Evolutionary conservation across 2,329 filamentous ascomycete genomes (phyloP).

Genomic region (Pseudonectria foliicola): DNA sequence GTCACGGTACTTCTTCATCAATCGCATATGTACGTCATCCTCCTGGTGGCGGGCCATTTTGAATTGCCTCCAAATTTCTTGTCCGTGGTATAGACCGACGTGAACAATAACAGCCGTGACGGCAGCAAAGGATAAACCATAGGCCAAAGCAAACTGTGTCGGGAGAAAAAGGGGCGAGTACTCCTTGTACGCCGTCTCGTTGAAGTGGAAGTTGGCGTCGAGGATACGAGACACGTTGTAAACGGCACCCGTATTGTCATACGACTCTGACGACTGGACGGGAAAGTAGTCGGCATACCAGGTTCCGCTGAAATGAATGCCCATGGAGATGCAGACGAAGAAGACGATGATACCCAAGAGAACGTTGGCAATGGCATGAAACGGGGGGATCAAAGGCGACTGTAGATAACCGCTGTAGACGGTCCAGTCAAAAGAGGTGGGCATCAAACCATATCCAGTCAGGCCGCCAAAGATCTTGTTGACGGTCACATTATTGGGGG

Average conservation of each 20-base stretch:
- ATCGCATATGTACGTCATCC: slow-evolving; percentile 51
- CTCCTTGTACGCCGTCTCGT: slow-evolving; percentile 51
- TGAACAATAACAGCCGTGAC: slow-evolving; percentile 54
- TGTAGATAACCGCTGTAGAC: slow-evolving; percentile 41
- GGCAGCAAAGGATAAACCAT: slow-evolving; percentile 62
- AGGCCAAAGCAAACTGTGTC: slow-evolving; percentile 52
- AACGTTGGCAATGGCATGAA: slow-evolving; percentile 50
- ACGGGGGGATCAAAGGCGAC: slow-evolving; percentile 46
- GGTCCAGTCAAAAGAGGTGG: slow-evolving; percentile 52
- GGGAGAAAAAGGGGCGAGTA: slow-evolving; percentile 62
- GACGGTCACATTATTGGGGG: slow-evolving; percentile 51
- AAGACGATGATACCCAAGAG: slow-evolving; percentile 47
- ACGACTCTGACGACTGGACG: slow-evolving; percentile 52
- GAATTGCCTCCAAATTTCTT: slow-evolving; percentile 48
- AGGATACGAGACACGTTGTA: slow-evolving; percentile 59
- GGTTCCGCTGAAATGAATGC: slow-evolving; percentile 49
- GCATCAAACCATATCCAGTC: slow-evolving; percentile 51
- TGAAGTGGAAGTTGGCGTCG: slow-evolving; percentile 47
- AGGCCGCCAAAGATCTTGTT: slow-evolving; percentile 57
- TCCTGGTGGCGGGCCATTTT: slow-evolving; percentile 48
- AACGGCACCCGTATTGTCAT: slow-evolving; percentile 53
- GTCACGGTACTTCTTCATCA: slow-evolving; percentile 56
- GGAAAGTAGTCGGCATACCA: slow-evolving; percentile 56
- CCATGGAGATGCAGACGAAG: slow-evolving; percentile 49
- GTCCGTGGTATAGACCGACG: slow-evolving; percentile 47